These are phyloP conservation scores for Aspergillus sp. DNA, from an alignment of 2,329 filamentous ascomycete species.

Conservation along the genomic window DNA sequence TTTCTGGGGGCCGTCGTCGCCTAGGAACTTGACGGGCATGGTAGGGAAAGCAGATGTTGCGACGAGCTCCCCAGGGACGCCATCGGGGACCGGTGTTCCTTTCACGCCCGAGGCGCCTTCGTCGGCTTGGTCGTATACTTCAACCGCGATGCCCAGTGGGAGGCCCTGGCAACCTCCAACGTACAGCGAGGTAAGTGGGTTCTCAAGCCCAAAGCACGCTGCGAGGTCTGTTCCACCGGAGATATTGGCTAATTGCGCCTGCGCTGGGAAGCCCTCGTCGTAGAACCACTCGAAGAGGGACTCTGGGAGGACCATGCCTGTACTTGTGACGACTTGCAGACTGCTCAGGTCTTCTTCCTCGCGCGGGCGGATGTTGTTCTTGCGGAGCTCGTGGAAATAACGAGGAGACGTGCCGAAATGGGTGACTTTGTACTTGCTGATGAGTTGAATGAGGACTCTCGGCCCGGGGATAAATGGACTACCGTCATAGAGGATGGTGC, in stretches of 20 bases:
- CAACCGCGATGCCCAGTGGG: conserved; percentile 58
- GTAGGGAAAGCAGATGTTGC: conserved; percentile 74
- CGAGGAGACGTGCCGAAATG: conserved; percentile 76
- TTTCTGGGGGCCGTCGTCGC: conserved; percentile 56
- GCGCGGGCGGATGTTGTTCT: conserved; percentile 64
- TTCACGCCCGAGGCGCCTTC: conserved; percentile 50
- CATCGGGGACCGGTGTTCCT: conserved; percentile 60
- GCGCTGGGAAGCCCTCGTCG: conserved; percentile 69
- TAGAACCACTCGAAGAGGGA: conserved; percentile 82
- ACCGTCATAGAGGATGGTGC: conserved; percentile 77
- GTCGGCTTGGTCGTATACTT: conserved; percentile 62
- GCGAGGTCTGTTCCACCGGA: conserved; percentile 78
- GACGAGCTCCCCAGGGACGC: conserved; percentile 76
- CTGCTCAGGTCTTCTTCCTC: conserved; percentile 65
- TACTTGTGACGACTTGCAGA: conserved; percentile 68
- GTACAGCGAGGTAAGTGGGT: conserved; percentile 70
- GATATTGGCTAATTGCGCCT: conserved; percentile 72
- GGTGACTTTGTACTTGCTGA: conserved; percentile 57
- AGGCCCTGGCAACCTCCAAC: conserved; percentile 61
- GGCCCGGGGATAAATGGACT: conserved; percentile 74
- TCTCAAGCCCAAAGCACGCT: conserved; percentile 53
- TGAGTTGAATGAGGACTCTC: conserved; percentile 12
- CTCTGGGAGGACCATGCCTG: conserved; percentile 81
- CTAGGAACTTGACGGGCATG: conserved; percentile 70
- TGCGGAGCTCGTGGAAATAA: conserved; percentile 75